A percentile compares a stretch with the other conserved stretches of the same genome.
Evolutionary conservation across 768 basidiomycete genomes (phyloP).

Genomic region (Pisolithus albus): DNA sequence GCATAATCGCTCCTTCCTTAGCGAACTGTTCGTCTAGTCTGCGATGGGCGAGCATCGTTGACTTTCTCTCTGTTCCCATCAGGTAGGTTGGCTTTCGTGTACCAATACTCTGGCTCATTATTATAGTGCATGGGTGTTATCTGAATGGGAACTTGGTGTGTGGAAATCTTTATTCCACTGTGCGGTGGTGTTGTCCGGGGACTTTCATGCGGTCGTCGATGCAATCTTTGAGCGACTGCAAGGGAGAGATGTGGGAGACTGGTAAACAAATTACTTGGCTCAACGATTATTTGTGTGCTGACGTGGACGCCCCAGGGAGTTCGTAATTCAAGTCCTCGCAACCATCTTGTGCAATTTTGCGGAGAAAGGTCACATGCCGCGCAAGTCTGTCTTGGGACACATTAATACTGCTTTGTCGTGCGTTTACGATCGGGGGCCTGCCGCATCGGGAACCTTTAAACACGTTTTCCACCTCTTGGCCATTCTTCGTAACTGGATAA

Average conservation of each 20-base stretch:
- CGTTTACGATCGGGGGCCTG: constrained; percentile 27
- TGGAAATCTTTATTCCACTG: constrained; percentile 37
- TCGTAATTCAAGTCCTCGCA: constrained; percentile 12
- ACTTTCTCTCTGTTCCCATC: constrained; percentile 44
- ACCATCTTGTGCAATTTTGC: constrained; percentile 9
- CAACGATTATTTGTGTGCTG: constrained; percentile 1
- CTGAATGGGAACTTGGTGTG: constrained; percentile 31
- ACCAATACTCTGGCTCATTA: constrained; percentile 2
- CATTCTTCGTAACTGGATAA: constrained; percentile 29
- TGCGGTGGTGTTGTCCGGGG: constrained; percentile 19
- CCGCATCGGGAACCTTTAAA: constrained; percentile 18
- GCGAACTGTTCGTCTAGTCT: constrained; percentile 17
- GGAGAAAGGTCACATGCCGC: constrained; percentile 8
- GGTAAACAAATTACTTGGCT: constrained; percentile 10
- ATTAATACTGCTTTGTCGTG: constrained; percentile 26
- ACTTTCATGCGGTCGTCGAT: constrained; percentile 8
- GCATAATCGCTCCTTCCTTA: constrained; percentile 32
- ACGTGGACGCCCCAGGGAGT: constrained; percentile 16
- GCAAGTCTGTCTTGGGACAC: constrained; percentile 19
- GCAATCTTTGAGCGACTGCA: constrained; percentile 11
- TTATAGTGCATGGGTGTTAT: constrained; percentile 41
- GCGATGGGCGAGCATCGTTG: constrained; percentile 36
- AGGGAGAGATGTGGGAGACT: constrained; percentile 12
- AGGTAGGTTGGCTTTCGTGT: constrained; percentile 28
- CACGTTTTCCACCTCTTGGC: constrained; percentile 33